These are phyloP conservation scores for Talaromyces sp. DNA, from an alignment of 2,329 filamentous ascomycete genomes.

Conservation along the genomic window DNA sequence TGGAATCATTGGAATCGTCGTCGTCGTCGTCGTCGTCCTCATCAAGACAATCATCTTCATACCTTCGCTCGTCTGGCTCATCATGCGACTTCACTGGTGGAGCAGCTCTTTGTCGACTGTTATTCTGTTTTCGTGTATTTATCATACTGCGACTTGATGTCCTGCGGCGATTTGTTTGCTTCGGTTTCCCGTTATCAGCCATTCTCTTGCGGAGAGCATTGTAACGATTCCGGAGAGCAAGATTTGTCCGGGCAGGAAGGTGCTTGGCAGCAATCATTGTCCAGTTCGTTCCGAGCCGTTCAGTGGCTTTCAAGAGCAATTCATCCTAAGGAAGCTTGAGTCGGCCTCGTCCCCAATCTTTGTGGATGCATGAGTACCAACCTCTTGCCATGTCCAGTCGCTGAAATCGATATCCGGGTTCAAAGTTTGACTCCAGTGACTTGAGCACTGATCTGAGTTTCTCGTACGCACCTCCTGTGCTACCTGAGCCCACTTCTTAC, in stretches of 20 bases:
- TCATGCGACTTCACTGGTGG: background rate
- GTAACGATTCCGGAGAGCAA: background rate
- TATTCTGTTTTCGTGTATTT: background rate
- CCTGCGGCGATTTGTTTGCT: background rate
- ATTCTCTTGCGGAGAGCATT: background rate
- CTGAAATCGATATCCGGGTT: slow-evolving; percentile 16
- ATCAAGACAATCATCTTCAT: background rate
- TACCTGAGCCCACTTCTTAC: slow-evolving; percentile 15
- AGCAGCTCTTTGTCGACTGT: background rate
- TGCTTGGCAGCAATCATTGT: background rate
- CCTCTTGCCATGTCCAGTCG: background rate
- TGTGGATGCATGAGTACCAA: background rate
- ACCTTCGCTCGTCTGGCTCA: background rate
- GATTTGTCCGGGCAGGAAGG: background rate
- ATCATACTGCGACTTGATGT: background rate
- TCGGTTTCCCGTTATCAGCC: background rate
- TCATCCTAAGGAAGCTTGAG: background rate
- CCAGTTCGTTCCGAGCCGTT: background rate
- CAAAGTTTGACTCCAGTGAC: slow-evolving; percentile 13
- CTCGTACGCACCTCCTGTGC: slow-evolving; percentile 10
- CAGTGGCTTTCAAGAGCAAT: background rate
- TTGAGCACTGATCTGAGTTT: slow-evolving; percentile 15
- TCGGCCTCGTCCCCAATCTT: background rate
- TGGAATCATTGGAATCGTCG: background rate
- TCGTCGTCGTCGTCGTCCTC: background rate